Evolutionary conservation across 345 rosid species (phyloP).

Genomic region (Cardamine chenopodiifolia): DNA sequence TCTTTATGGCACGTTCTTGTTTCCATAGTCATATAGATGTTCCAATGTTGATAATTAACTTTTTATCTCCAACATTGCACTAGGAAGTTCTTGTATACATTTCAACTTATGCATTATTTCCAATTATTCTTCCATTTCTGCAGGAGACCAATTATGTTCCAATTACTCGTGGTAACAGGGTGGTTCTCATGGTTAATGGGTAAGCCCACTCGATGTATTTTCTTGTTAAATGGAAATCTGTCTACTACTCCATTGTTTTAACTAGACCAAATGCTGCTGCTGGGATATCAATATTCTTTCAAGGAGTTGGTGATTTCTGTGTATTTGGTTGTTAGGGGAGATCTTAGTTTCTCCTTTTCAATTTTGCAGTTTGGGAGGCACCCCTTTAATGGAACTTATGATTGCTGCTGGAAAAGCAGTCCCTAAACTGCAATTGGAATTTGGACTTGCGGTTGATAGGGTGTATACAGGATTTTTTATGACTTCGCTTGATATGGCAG

Average conservation of each 20-base stretch:
- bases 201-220: conserved; percentile 44
- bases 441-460: conserved; percentile 96
- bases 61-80: neutral
- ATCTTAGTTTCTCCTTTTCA: conserved; percentile 6
- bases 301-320: conserved; percentile 5
- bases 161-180: conserved; percentile 83
- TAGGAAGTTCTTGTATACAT: neutral
- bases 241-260: conserved; percentile 1
- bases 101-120: neutral
- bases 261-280: neutral
- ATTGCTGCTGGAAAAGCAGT: conserved; percentile 92
- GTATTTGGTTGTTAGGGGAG: conserved; percentile 1
- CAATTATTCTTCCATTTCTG: conserved; percentile 40
- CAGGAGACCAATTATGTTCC: conserved; percentile 98
- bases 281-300: neutral
- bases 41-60: neutral
- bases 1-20: conserved; percentile 12
- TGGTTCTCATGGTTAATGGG: conserved; percentile 97
- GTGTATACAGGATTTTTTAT: conserved; percentile 95
- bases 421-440: conserved; percentile 87
- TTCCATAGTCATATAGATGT: conserved; percentile 3
- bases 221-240: conserved; percentile 4
- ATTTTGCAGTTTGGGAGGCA: conserved; percentile 76
- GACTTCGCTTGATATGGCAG: conserved; percentile 99
- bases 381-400: conserved; percentile 94